phyloP scores from a whole-genome alignment of 139 green algal species.

The Bryopsis sp. region DNA sequence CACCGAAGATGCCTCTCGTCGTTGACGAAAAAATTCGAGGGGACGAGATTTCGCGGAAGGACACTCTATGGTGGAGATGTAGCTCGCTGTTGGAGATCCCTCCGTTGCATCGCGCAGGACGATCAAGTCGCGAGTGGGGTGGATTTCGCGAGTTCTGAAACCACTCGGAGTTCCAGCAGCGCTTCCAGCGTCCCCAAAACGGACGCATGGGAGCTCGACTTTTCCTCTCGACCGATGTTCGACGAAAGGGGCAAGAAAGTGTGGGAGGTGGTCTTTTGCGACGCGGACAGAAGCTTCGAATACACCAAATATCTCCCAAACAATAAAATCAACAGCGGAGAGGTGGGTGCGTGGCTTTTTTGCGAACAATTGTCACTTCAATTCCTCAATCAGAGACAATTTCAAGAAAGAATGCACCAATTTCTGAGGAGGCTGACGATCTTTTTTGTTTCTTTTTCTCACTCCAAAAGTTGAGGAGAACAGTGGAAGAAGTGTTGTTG shows the following conservation, averaged over 20 bases:
- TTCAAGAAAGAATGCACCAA: too few species aligned
- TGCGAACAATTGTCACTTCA: conserved; percentile 14
- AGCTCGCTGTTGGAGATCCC: too few species aligned
- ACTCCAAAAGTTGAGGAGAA: conserved; percentile 48
- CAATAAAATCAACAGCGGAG: conserved; percentile 94
- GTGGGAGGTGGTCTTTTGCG: conserved; percentile 96
- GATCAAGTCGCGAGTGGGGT: too few species aligned
- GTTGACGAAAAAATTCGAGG: too few species aligned
- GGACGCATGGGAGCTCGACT: conserved; percentile 90
- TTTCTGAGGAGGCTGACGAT: too few species aligned
- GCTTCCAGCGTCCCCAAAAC: conserved; percentile 32
- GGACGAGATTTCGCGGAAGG: too few species aligned
- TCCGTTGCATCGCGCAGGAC: too few species aligned
- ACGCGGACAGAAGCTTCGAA: conserved; percentile 70
- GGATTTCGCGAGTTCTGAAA: too few species aligned
- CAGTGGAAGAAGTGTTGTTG: conserved; percentile 61
- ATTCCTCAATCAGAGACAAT: not conserved
- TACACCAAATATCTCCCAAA: conserved; percentile 93
- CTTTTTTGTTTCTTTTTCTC: not conserved
- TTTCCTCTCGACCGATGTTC: conserved; percentile 89
- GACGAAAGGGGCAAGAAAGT: conserved; percentile 95
- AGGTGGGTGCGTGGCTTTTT: conserved; percentile 37
- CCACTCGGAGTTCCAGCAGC: too few species aligned
- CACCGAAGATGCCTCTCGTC: too few species aligned
- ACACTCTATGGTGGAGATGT: too few species aligned